Base-by-base conservation (phyloP, 768 basidiomycete species). In the Favolaschia claudopus region DNA sequence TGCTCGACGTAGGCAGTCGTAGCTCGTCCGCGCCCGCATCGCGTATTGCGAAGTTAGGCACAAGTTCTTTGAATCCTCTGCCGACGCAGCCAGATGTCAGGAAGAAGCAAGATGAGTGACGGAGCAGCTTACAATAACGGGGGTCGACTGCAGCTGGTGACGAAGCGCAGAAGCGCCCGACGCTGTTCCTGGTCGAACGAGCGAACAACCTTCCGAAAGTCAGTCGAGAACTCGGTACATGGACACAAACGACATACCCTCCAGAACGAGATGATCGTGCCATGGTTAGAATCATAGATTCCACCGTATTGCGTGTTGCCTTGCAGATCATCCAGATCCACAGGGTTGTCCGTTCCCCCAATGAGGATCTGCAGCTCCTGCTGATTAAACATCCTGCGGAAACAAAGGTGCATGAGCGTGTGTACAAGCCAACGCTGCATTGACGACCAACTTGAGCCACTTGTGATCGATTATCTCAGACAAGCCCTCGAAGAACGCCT, bases 321-420 rank as follows among this genome's bases (percentile, higher is more conserved):
- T 55, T 88, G 79, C 56, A 98, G 74, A 72, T 99, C 96, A 15
- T 89, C 86, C 8, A 98, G 63, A 69, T 96, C 91, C 43, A 96
- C 89, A 0, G 91, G 89, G 0, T 92, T 79, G 58, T 96, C 91
- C 29, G 92, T 91, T 7, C 93, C 95, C 0, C 96, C 96, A 7
- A 99, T 81, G 1, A 99, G 79, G 44, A 96, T 89, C 70, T 95
- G 95, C 4, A 98, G 79, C 73, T 99, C 97, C 70, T 93, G 91
- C 64, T 96, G 96, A 72, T 98, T 96, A 77, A 99, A 99, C 93
- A 99, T 96, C 40, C 94, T 92, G 60, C 9, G 58, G 45, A 27
- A 13, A 31, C 27, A 39, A 22, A 33, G 31, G 19, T 19, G 7
- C 20, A 13, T 51, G 31, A 38, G 15, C 29, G 14, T 24, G 27